Percentiles rank a stretch among this genome's conserved stretches.
Evolutionary conservation across 2,329 filamentous ascomycete species (phyloP).

Genomic region (Cladosporium sp.): DNA sequence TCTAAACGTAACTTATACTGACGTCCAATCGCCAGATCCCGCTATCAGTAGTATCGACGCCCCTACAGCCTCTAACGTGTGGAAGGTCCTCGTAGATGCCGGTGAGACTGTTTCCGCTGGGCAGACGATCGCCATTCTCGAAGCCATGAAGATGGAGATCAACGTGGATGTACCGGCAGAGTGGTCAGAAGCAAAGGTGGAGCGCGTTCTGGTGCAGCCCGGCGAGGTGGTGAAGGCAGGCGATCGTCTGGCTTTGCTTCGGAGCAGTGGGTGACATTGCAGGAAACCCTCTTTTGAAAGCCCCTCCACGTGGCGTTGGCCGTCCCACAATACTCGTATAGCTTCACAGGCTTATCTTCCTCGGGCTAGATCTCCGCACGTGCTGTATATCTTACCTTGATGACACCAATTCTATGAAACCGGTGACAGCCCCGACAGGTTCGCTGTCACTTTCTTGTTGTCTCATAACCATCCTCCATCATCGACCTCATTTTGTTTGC

Average conservation of each 20-base stretch:
- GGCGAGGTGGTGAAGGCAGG: conserved; percentile 39
- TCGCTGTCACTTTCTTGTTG: no score
- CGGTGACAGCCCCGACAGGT: no score
- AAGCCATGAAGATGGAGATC: conserved; percentile 47
- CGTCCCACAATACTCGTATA: no score
- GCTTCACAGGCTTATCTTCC: no score
- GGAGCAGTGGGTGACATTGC: neutral
- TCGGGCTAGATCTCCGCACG: no score
- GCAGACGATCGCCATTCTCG: conserved; percentile 38
- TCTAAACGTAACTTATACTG: neutral
- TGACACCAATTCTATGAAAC: no score
- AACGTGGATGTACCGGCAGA: conserved; percentile 38
- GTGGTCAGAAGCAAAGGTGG: conserved; percentile 29
- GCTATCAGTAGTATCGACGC: conserved; percentile 37
- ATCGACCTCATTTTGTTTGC: no score
- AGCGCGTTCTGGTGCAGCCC: conserved; percentile 40
- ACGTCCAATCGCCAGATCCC: conserved; percentile 25
- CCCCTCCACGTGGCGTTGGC: no score
- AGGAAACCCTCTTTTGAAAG: no score
- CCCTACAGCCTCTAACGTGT: conserved; percentile 44
- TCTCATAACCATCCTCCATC: no score
- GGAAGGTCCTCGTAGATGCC: conserved; percentile 41
- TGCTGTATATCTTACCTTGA: no score
- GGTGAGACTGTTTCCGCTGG: conserved; percentile 32
- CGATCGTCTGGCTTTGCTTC: conserved; percentile 29